Base-by-base conservation (phyloP, 257 asterid genomes). In the Salvia rosmarinus region DNA sequence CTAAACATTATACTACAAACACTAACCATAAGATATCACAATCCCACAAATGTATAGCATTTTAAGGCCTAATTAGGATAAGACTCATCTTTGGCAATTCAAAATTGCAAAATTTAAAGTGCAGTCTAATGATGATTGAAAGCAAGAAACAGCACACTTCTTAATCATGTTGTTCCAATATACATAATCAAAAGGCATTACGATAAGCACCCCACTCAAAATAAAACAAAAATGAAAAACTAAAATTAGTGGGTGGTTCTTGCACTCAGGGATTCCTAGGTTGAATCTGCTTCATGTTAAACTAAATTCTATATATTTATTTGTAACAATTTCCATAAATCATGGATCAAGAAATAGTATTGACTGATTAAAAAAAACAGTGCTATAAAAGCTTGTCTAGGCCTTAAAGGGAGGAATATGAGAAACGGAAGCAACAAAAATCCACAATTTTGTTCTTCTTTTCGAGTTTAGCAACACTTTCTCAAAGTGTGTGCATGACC, bases 181-280 rank as follows among this genome's bases (percentile, higher is more conserved):
- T 51, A 1, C 44, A 25, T 34, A 37, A 60, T 11, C 4, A 23
- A 43, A 54, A 1, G 37, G 10, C 10, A 55, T 40, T 21, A 9
- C 21, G 65, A 55, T 37, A 55, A 56, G 55, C 13, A 20, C 14
- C 5, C 50, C 68, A 58, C 59, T 59, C n/a, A 68, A 51, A 68
- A 54, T 58, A 51, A 52, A 58, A 12, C 34, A 6, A 46, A n/a
- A 43, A 16, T 13, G 11, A 23, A 12, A 30, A 6, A 60, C 63
- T 40, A 63, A 21, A 35, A 64, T 44, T 25, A 64, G 43, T 64
- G 20, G 55, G 16, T 40, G 13, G 55, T 40, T 39, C 40, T 43
- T 16, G 64, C 32, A 49, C 60, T 35, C 23, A 43, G 63, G 58
- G 32, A 60, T 80, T 67, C 73, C 81, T 47, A 80, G 77, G 79